Conservation (phyloP, 441 rosid species). For the Pelargonium fulgidum region DNA sequence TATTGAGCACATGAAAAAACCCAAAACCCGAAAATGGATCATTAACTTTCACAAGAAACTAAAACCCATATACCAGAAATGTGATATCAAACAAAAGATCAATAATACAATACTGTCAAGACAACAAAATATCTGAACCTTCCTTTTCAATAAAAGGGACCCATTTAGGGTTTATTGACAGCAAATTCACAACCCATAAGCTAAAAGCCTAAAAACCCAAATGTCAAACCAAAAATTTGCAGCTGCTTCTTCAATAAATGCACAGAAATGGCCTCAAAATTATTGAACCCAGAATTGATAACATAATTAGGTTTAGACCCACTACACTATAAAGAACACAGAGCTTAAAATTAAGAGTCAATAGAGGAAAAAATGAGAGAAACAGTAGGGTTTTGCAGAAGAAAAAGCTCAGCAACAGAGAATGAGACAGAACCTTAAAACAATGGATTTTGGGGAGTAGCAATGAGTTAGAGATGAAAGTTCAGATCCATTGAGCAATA, state of each 20-base stretch:
- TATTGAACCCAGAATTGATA: too few relatives aligned
- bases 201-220: slow-evolving; percentile 2
- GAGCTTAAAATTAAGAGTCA: slow-evolving; percentile 15
- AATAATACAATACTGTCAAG: slow-evolving; percentile 19
- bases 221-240: background rate
- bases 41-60: slow-evolving; percentile 17
- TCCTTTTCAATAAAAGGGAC: slow-evolving; percentile 25
- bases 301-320: too few relatives aligned
- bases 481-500: slow-evolving; percentile 40
- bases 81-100: slow-evolving; percentile 16
- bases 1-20: background rate
- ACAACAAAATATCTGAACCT: slow-evolving; percentile 24
- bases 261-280: background rate
- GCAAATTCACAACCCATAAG: background rate
- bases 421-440: slow-evolving; percentile 26
- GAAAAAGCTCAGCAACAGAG: slow-evolving; percentile 22
- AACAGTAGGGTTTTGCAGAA: slow-evolving; percentile 6
- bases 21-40: too few relatives aligned
- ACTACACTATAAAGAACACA: background rate
- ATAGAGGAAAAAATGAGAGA: slow-evolving; percentile 1
- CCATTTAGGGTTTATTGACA: slow-evolving; percentile 14
- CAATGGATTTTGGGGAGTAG: slow-evolving; percentile 27
- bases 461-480: slow-evolving; percentile 19
- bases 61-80: slow-evolving; percentile 14
- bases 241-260: slow-evolving; percentile 1